Conservation (phyloP, 768 basidiomycete species). For the Xerocomellus amylosporus region DNA sequence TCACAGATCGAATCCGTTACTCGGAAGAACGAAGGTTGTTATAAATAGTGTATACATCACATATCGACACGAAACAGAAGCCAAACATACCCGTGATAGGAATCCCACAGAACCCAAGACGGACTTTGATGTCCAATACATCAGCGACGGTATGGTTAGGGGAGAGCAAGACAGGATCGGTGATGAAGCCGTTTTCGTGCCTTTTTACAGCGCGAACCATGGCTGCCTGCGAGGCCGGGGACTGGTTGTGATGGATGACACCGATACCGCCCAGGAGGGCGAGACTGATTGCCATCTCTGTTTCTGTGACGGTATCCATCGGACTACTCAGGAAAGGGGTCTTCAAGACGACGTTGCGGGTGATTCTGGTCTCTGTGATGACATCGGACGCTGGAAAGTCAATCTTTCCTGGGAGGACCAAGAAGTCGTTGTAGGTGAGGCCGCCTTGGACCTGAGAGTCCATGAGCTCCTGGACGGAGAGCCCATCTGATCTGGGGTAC, state of each 20-base stretch:
- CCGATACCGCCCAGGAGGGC: slow-evolving; percentile 96
- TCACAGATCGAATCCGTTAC: slow-evolving; percentile 68
- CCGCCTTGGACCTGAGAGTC: slow-evolving; percentile 84
- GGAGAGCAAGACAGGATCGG: slow-evolving; percentile 86
- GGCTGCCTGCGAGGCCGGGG: slow-evolving; percentile 80
- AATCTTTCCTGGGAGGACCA: slow-evolving; percentile 92
- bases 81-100: slow-evolving; percentile 89
- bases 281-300: slow-evolving; percentile 89
- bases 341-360: slow-evolving; percentile 87
- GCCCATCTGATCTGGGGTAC: slow-evolving; percentile 76
- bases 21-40: slow-evolving; percentile 91
- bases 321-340: slow-evolving; percentile 97
- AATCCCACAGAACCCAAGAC: slow-evolving; percentile 92
- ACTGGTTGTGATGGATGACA: slow-evolving; percentile 96
- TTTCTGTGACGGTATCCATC: slow-evolving; percentile 99
- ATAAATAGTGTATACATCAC: slow-evolving; percentile 48
- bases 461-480: slow-evolving; percentile 84
- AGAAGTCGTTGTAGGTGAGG: slow-evolving; percentile 96
- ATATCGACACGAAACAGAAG: slow-evolving; percentile 1
- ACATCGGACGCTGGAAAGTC: slow-evolving; percentile 85
- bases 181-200: slow-evolving; percentile 98
- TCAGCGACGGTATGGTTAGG: slow-evolving; percentile 78
- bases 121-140: slow-evolving; percentile 89
- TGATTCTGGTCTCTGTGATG: slow-evolving; percentile 79
- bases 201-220: slow-evolving; percentile 98